Evolutionary conservation across 495 filamentous ascomycete genomes (phyloP).

Genomic region (Aspergillus haitiensis): DNA sequence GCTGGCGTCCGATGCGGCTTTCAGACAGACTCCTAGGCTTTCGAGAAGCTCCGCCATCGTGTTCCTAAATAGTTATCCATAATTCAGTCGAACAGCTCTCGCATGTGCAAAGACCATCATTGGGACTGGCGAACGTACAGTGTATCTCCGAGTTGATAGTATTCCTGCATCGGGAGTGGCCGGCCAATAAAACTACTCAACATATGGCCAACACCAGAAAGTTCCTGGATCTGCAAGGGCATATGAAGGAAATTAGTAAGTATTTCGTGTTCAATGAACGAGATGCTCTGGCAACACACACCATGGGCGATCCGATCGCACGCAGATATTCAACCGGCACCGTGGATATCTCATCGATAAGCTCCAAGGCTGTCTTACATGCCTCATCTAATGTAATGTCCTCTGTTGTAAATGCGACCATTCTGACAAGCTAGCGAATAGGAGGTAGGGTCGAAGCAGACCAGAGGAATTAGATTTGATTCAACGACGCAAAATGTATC

Average conservation of each 20-base stretch:
- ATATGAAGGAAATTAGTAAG: background rate
- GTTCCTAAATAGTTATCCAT: background rate
- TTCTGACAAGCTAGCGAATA: background rate
- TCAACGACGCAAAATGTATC: too few relatives aligned
- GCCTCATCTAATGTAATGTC: constrained; percentile 2
- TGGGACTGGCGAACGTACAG: background rate
- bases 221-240: background rate
- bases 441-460: background rate
- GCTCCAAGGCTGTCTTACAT: background rate
- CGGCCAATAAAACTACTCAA: background rate
- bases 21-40: background rate
- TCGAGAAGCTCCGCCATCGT: constrained; percentile 3
- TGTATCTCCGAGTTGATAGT: background rate
- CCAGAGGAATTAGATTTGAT: background rate
- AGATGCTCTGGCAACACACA: background rate
- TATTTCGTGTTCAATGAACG: background rate
- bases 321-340: constrained; percentile 5
- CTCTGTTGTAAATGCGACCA: background rate
- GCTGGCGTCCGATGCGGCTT: background rate
- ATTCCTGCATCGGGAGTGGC: background rate
- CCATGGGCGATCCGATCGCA: constrained; percentile 2
- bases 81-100: background rate
- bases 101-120: background rate
- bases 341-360: background rate
- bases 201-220: constrained; percentile 1